Evolutionary conservation across 2,329 filamentous ascomycete genomes (phyloP), one percentile per base, ranked within the genome.

Genomic region (Colletotrichum sublineola): DNA sequence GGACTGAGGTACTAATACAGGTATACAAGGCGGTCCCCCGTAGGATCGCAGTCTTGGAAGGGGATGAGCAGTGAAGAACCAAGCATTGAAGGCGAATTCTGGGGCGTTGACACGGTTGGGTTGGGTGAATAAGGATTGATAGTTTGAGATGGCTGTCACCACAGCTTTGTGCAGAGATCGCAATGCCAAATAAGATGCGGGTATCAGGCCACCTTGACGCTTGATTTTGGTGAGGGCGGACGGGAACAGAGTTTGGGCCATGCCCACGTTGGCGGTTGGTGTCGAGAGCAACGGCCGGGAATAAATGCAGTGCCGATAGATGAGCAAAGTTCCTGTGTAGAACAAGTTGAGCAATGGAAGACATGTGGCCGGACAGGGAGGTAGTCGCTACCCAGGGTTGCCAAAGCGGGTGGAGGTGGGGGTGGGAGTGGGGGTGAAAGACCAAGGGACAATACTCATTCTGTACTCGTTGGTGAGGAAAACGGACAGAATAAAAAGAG

Each of bases 61-160:
- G 42, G 40, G 56, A 42, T 31, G 44, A 24, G n/a, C 24, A 46
- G 38, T 57, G 40, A 56, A 63, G 48, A 46, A 36, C 29, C 9
- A 46, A 18, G 46, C 6, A 50, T 42, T 15, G 20, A 55, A 44
- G 15, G 31, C 31, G 40, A 61, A 9, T 33, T 29, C 40, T 53
- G 60, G 63, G 46, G 55, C 2, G 20, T 24, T 38, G 55, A 20
- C 36, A 15, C 14, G 55, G 46, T 42, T 58, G 62, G 61, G 61
- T 68, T 29, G 46, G 60, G 55, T 31, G 67, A 65, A 31, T 44
- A 29, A 44, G 38, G 18, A 48, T 20, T 69, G 53, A 65, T 70
- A 40, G 70, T 73, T 70, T 73, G 67, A 73, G 70, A 73, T 73
- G 69, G 70, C 55, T 73, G 50, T 64, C n/a, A 60, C 60, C 24